Evolutionary conservation across 202 grass and related monocot species (phyloP).

Genomic region (Setaria italica): DNA sequence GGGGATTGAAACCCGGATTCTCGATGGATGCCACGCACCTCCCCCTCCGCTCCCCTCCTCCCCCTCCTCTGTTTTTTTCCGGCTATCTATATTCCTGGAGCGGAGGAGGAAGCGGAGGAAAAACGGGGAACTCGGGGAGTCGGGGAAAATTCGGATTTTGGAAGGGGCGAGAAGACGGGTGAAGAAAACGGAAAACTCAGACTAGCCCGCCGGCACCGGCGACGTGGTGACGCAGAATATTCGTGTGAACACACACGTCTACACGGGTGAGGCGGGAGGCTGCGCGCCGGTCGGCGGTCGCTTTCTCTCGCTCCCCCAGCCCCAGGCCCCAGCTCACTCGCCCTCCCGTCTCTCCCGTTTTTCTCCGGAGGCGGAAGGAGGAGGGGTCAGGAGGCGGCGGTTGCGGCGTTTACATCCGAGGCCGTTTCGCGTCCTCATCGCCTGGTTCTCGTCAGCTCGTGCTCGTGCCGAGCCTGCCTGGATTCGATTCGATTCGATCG

Average conservation of each 20-base stretch:
- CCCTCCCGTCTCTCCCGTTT: background rate
- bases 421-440: conserved; percentile 21
- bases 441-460: background rate
- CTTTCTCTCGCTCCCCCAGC: background rate
- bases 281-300: background rate
- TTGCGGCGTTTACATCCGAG: conserved; percentile 10
- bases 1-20: background rate
- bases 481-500: background rate
- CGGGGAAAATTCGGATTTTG: background rate
- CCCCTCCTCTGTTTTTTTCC: background rate
- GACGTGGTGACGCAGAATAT: conserved; percentile 17
- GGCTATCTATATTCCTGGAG: conserved; percentile 33
- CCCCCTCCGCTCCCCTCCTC: background rate
- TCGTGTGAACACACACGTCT: conserved; percentile 1
- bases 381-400: background rate
- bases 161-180: conserved; percentile 13
- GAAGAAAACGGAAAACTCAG: too few species aligned
- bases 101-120: conserved; percentile 49
- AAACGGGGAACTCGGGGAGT: conserved; percentile 26
- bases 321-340: too few species aligned
- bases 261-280: background rate
- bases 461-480: too few species aligned
- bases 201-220: background rate
- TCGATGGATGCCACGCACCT: background rate
- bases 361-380: background rate